These are phyloP conservation scores for Sporodiniella umbellata DNA, from an alignment of 371 early-diverging fungal genomes.

Conservation along the genomic window DNA sequence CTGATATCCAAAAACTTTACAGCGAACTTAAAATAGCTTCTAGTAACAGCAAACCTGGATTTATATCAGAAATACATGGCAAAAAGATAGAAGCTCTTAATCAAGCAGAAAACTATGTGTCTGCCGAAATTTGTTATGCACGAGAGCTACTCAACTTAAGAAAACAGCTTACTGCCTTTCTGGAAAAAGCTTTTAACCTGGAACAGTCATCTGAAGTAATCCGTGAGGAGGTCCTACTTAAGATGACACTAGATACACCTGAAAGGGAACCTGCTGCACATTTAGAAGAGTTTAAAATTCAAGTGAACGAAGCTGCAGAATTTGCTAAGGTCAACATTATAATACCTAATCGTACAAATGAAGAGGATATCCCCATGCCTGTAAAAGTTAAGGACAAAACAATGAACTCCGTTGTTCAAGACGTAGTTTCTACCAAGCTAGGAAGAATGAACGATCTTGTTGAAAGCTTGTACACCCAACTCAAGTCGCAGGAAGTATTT, in stretches of 20 bases:
- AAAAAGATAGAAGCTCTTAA: constrained; percentile 22
- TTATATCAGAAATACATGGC: constrained; percentile 22
- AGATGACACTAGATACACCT: background rate
- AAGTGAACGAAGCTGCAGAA: constrained; percentile 5
- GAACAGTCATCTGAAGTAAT: constrained; percentile 31
- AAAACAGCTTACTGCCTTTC: constrained; percentile 17
- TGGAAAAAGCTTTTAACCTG: constrained; percentile 14
- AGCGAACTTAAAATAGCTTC: constrained; percentile 6
- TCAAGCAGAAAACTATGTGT: constrained; percentile 13
- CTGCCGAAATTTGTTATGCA: constrained; percentile 21
- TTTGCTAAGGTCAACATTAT: constrained; percentile 5
- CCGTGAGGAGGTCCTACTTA: constrained; percentile 15
- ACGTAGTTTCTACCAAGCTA: constrained; percentile 26
- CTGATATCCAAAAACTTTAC: constrained; percentile 10
- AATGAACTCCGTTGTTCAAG: constrained; percentile 34
- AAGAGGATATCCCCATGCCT: constrained; percentile 22
- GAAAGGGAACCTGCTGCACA: constrained; percentile 1
- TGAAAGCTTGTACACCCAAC: constrained; percentile 18
- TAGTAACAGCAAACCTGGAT: constrained; percentile 13
- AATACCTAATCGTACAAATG: constrained; percentile 25
- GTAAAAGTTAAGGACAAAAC: constrained; percentile 33
- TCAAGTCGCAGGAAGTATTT: constrained; percentile 33
- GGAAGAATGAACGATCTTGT: constrained; percentile 25
- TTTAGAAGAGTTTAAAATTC: constrained; percentile 13
- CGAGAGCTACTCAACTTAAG: constrained; percentile 20